A percentile compares a stretch with the other conserved stretches of the same genome.
phyloP scores from a whole-genome alignment of 108 stramenopile species.

The Chaetoceros tenuissimus region DNA sequence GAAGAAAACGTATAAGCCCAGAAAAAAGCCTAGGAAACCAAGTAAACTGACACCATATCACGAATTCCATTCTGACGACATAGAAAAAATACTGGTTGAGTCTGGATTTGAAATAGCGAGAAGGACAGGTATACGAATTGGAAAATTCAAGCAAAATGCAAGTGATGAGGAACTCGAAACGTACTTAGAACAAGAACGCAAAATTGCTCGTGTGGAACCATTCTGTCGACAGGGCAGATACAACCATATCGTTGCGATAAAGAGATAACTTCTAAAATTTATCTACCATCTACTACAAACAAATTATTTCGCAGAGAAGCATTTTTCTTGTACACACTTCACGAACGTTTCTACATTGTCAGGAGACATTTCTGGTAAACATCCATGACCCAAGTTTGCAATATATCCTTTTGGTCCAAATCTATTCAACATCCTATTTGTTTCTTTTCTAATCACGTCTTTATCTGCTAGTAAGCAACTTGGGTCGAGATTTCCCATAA shows the following conservation, averaged over 20 bases:
- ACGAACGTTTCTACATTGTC: too few species aligned
- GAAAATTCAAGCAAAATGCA: not conserved
- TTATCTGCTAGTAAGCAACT: too few species aligned
- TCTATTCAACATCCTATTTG: too few species aligned
- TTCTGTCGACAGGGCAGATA: not conserved
- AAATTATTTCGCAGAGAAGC: too few species aligned
- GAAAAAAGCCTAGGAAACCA: not conserved
- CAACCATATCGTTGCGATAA: not conserved
- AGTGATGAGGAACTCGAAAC: not conserved
- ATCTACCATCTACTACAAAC: too few species aligned
- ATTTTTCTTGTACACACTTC: too few species aligned
- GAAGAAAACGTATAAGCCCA: not conserved
- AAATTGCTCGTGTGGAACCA: not conserved
- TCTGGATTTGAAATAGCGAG: not conserved
- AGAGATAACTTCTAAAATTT: too few species aligned
- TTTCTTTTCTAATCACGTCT: too few species aligned
- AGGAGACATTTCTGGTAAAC: too few species aligned
- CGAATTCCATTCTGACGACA: not conserved
- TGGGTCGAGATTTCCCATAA: too few species aligned
- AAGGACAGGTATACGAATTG: not conserved
- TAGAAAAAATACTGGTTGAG: not conserved
- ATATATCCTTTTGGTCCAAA: too few species aligned
- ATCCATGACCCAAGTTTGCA: too few species aligned
- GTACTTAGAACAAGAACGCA: not conserved
- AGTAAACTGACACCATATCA: not conserved